A percentile compares a stretch with the other conserved stretches of the same genome.
These are phyloP conservation scores for Trametes sp. DNA, from an alignment of 1,284 basidiomycete genomes.

Conservation along the genomic window DNA sequence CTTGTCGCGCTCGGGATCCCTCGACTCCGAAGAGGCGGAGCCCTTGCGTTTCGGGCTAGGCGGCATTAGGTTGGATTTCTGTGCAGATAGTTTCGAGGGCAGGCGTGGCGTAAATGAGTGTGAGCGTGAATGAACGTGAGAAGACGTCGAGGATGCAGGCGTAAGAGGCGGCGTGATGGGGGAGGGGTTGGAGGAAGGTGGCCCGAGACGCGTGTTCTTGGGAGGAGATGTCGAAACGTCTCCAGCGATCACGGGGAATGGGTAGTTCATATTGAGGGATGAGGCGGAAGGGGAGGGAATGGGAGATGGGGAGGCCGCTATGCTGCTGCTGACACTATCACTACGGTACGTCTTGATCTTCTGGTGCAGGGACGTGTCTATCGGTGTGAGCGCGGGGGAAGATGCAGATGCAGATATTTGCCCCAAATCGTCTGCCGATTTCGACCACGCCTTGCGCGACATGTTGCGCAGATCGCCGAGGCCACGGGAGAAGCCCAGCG, in stretches of 20 bases:
- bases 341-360: conserved; percentile 59
- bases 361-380: conserved; percentile 62
- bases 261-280: conserved; percentile 44
- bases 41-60: conserved; percentile 63
- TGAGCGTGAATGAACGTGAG: conserved; percentile 61
- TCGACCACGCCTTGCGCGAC: conserved; percentile 77
- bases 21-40: conserved; percentile 49
- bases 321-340: conserved; percentile 46
- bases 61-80: conserved; percentile 50
- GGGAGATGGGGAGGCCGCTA: conserved; percentile 41
- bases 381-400: conserved; percentile 48
- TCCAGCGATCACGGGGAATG: conserved; percentile 52
- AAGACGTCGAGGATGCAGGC: conserved; percentile 34
- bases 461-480: conserved; percentile 73
- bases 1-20: conserved; percentile 43
- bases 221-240: conserved; percentile 38
- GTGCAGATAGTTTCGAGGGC: conserved; percentile 69
- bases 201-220: conserved; percentile 36
- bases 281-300: conserved; percentile 39
- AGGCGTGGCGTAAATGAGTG: conserved; percentile 75
- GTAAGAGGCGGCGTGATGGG: conserved; percentile 38
- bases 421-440: conserved; percentile 78
- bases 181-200: conserved; percentile 35
- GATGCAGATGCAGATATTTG: conserved; percentile 53
- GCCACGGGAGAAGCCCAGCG: conserved; percentile 42